Evolutionary conservation across 2,329 filamentous ascomycete species (phyloP).

Genomic region (Exserohilum turcica): DNA sequence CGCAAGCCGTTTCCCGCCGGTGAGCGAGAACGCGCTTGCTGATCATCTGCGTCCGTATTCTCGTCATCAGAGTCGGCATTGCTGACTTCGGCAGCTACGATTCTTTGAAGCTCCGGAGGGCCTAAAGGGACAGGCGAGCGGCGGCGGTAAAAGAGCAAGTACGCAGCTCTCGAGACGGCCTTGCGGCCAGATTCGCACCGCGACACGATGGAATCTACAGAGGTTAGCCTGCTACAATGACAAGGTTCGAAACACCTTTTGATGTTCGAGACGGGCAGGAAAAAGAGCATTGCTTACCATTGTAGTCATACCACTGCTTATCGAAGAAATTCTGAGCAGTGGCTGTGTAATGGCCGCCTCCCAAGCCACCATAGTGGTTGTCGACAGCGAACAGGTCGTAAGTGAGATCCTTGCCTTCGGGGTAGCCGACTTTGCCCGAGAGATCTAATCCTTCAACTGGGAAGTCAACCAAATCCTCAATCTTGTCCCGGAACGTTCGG

Average conservation of each 20-base stretch:
- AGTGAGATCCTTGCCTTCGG: conserved; percentile 78
- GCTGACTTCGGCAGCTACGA: conserved; percentile 64
- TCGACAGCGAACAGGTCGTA: conserved; percentile 97
- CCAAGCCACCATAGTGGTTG: conserved; percentile 91
- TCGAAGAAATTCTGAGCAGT: conserved; percentile 92
- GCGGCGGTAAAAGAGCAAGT: conserved; percentile 94
- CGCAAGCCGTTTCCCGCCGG: conserved; percentile 81
- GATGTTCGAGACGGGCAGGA: too few species aligned
- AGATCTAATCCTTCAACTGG: conserved; percentile 87
- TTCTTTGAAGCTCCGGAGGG: conserved; percentile 72
- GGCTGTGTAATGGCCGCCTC: conserved; percentile 95
- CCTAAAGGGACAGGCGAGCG: conserved; percentile 78
- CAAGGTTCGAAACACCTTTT: too few species aligned
- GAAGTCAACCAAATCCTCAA: conserved; percentile 90
- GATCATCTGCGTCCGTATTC: conserved; percentile 47
- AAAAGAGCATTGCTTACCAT: conserved; percentile 63
- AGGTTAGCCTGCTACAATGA: neutral
- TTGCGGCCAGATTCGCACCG: conserved; percentile 63
- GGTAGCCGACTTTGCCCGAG: conserved; percentile 75
- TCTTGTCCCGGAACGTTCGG: conserved; percentile 82
- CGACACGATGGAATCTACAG: conserved; percentile 73
- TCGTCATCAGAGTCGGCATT: conserved; percentile 50
- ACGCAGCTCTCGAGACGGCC: conserved; percentile 78
- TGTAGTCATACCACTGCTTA: conserved; percentile 92
- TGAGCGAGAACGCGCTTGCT: conserved; percentile 46